Evolutionary conservation across 2,329 filamentous ascomycete genomes (phyloP).

Genomic region (Colletotrichum brevisporum): DNA sequence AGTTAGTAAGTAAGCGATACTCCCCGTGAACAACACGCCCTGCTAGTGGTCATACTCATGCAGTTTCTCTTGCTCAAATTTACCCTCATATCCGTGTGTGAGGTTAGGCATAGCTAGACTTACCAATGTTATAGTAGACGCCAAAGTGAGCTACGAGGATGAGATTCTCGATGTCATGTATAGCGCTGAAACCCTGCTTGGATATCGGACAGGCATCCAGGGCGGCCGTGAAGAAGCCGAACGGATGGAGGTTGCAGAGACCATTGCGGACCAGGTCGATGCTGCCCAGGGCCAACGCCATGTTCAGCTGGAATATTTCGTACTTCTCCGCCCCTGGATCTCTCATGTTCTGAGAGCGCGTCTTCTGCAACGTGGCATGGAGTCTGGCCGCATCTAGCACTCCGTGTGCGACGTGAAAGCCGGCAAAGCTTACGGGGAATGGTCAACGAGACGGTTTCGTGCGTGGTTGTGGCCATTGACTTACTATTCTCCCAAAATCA

Average conservation of each 20-base stretch:
- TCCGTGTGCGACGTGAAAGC: not conserved
- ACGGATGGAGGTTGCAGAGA: conserved; percentile 15
- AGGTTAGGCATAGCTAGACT: not conserved
- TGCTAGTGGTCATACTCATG: too few species aligned
- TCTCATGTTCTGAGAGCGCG: not conserved
- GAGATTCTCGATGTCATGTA: conserved; percentile 31
- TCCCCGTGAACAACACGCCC: not conserved
- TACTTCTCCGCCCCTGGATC: not conserved
- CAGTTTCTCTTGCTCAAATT: too few species aligned
- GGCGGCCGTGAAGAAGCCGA: conserved; percentile 35
- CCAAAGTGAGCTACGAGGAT: conserved; percentile 31
- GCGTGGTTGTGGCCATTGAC: not conserved
- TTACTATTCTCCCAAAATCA: not conserved
- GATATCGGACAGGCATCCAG: conserved; percentile 24
- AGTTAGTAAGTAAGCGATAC: not conserved
- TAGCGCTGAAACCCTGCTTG: conserved; percentile 10
- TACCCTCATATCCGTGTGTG: too few species aligned
- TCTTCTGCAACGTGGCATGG: not conserved
- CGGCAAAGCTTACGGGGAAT: not conserved
- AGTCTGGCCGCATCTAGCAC: not conserved
- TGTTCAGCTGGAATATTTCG: conserved; percentile 20
- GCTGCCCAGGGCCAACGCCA: conserved; percentile 31
- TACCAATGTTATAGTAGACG: conserved; percentile 33
- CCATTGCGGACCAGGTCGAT: conserved; percentile 25
- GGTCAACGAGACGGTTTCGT: not conserved